Evolutionary conservation across 2,329 filamentous ascomycete genomes (phyloP).

Genomic region (Cyanodermella asteris): DNA sequence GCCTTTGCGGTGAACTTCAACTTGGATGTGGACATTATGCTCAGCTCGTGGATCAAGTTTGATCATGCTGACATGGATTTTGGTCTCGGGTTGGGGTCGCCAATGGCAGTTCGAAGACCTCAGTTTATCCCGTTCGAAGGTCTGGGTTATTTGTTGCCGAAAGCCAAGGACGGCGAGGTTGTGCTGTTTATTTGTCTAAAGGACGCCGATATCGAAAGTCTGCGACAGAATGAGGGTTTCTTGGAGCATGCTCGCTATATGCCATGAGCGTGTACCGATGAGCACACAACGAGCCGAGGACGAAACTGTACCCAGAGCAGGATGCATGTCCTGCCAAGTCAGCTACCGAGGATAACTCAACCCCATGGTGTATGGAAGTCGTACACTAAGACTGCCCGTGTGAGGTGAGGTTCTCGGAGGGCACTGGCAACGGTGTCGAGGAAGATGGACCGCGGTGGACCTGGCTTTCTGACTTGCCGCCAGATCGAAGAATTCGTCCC

Average conservation of each 20-base stretch:
- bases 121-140: slow-evolving; percentile 24
- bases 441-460: too few species aligned
- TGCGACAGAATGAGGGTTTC: slow-evolving; percentile 24
- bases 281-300: slow-evolving; percentile 1
- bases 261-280: slow-evolving; percentile 9
- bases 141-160: slow-evolving; percentile 29
- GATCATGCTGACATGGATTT: slow-evolving; percentile 27
- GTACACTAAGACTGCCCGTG: too few species aligned
- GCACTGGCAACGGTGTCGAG: too few species aligned
- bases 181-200: slow-evolving; percentile 23
- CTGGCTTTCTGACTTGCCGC: too few species aligned
- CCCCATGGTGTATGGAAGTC: too few species aligned
- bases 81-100: slow-evolving; percentile 22
- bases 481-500: too few species aligned
- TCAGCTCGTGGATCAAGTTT: slow-evolving; percentile 33
- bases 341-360: too few species aligned
- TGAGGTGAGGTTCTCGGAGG: too few species aligned
- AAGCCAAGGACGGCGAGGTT: slow-evolving; percentile 20
- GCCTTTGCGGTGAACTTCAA: slow-evolving; percentile 17
- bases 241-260: slow-evolving; percentile 16
- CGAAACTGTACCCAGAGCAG: too few species aligned
- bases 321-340: too few species aligned
- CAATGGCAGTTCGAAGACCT: slow-evolving; percentile 27
- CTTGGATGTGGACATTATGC: slow-evolving; percentile 22
- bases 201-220: slow-evolving; percentile 24